Base-by-base conservation (phyloP, 352 stramenopile genomes). In the Saprolegnia diclina region DNA sequence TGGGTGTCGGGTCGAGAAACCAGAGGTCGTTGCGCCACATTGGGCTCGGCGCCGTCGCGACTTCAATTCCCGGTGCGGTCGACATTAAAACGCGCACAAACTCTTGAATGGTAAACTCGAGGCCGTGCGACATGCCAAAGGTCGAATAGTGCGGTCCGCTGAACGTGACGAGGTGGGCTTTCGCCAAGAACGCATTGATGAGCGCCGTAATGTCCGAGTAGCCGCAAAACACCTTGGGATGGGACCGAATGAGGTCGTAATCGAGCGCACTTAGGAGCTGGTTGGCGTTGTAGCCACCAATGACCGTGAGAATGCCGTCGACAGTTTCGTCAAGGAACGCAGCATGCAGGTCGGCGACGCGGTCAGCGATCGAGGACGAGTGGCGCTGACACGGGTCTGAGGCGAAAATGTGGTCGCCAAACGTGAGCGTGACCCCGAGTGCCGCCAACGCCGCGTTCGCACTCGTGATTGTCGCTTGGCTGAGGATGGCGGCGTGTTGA, bases 11-110 rank as follows among this genome's bases (percentile, higher is more conserved):
- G 14, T 73, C 67, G 0, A 74, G 81, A 32, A 84, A 62, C 80
- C 82, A 90, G 67, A 85, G 87, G 73, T 90, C 79, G 53, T 88
- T 77, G 1, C 74, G 82, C 80, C 79, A 90, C 18, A 86, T 66
- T 4, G 79, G 72, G 21, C 76, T 53, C 0, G 69, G 9, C 3
- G 53, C n/a, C 3, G 54, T 70, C 32, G 70, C 44, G 16, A 82
- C 53, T 5, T 76, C 75, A 35, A 35, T 35, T 2, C 29, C 29
- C 29, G 29, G 29, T 35, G 29, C 2, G 2, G 29, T 35, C 29
- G 29, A 35, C 29, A 35, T 6, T 6, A 35, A 5, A 5, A 35
- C 29, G 18, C 65, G 75, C 54, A 61, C 77, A 40, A 86, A 90
- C 18, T 76, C 54, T 11, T 71, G 45, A 52, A 81, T 76, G 16